Evolutionary conservation across 148 eudicot genomes (phyloP).

Genomic region (Cornus suecica): DNA sequence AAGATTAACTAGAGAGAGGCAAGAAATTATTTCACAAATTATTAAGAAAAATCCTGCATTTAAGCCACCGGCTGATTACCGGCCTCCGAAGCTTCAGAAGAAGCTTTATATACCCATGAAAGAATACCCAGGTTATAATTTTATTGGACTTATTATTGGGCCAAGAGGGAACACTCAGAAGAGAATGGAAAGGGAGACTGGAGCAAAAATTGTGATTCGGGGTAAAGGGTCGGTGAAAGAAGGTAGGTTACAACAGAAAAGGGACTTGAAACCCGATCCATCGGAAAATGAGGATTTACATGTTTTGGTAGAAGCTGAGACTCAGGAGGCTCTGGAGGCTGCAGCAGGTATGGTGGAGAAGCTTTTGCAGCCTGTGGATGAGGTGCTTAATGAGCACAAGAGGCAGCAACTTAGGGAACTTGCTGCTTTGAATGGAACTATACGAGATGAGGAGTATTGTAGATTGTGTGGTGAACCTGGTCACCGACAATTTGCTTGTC

Average conservation of each 20-base stretch:
- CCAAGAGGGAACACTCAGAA: conserved; percentile 93
- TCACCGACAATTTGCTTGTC: conserved; percentile 81
- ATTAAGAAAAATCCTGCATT: conserved; percentile 75
- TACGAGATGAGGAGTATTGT: conserved; percentile 83
- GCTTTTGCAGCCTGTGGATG: conserved; percentile 82
- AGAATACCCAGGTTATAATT: conserved; percentile 85
- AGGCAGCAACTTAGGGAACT: conserved; percentile 87
- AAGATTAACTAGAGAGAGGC: conserved; percentile 64
- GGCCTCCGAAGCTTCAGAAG: conserved; percentile 79
- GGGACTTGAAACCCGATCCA: conserved; percentile 68
- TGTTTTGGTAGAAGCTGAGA: conserved; percentile 90
- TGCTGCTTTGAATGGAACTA: conserved; percentile 88
- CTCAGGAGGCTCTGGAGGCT: conserved; percentile 78
- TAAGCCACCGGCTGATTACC: conserved; percentile 84
- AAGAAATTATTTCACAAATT: conserved; percentile 70
- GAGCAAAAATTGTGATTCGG: conserved; percentile 84
- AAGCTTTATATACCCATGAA: conserved; percentile 88
- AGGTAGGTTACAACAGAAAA: conserved; percentile 71
- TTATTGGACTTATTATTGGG: conserved; percentile 87
- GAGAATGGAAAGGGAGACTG: conserved; percentile 87
- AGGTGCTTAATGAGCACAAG: conserved; percentile 80
- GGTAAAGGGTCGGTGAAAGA: conserved; percentile 88
- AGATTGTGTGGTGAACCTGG: conserved; percentile 90
- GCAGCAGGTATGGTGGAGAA: conserved; percentile 93
- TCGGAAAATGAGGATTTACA: conserved; percentile 93